Percentiles rank a stretch among this genome's conserved stretches.
Conservation (phyloP, 768 basidiomycete genomes). For the Suillus clintonianus region DNA sequence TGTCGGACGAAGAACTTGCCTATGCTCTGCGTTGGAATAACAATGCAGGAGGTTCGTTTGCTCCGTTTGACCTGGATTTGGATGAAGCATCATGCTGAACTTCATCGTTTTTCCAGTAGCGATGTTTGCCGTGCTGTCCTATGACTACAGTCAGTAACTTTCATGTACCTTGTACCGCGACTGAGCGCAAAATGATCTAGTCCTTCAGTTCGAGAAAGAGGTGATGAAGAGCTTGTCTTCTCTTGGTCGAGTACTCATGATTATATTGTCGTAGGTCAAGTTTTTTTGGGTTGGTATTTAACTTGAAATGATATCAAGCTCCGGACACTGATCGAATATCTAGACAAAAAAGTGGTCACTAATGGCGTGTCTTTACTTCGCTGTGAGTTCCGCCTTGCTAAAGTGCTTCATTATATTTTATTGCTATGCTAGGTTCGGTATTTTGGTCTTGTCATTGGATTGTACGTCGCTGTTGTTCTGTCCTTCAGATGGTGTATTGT, state of each 20-base stretch:
- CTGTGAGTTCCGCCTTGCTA: background rate
- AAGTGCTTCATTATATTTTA: background rate
- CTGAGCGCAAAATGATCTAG: background rate
- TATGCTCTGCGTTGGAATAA: background rate
- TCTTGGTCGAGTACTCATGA: background rate
- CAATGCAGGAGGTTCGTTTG: background rate
- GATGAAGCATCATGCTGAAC: background rate
- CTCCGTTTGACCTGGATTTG: background rate
- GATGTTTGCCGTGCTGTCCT: background rate
- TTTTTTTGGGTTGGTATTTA: background rate
- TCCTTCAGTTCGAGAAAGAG: constrained; percentile 1
- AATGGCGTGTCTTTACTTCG: background rate
- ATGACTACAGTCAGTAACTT: constrained; percentile 2
- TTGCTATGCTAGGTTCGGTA: background rate
- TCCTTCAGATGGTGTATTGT: background rate
- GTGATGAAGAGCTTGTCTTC: background rate
- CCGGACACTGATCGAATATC: background rate
- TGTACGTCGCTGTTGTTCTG: background rate
- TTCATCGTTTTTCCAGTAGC: background rate
- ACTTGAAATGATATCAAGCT: background rate
- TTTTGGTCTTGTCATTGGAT: background rate
- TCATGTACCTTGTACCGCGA: background rate
- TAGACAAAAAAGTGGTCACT: background rate
- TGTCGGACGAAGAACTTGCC: background rate
- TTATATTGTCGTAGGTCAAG: background rate